Percentiles rank a stretch among this genome's conserved stretches.
Conservation (phyloP, 1,284 basidiomycete species). For the Trichosporon sp. region DNA sequence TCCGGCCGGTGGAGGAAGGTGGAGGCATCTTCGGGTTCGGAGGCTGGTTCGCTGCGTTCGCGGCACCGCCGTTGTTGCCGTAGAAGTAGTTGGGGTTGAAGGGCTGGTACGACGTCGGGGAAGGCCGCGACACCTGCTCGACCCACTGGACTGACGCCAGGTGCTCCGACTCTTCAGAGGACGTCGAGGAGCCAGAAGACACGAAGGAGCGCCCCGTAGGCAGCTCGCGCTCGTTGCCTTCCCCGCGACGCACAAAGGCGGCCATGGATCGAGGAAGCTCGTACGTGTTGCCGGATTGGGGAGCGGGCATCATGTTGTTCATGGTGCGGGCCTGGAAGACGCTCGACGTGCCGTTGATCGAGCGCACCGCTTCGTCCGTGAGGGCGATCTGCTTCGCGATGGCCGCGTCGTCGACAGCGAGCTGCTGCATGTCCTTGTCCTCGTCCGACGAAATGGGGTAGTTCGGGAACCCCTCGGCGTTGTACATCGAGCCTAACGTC, state of each 20-base stretch:
- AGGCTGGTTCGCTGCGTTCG: neutral
- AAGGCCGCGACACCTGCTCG: conserved; percentile 16
- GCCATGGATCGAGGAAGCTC: conserved; percentile 21
- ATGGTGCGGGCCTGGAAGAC: conserved; percentile 31
- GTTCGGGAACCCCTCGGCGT: conserved; percentile 41
- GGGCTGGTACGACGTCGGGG: conserved; percentile 2
- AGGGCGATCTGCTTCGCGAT: conserved; percentile 32
- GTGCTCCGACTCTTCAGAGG: conserved; percentile 44
- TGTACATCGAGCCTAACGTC: conserved; percentile 41
- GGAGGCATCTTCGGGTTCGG: conserved; percentile 31
- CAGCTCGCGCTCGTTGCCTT: conserved; percentile 22
- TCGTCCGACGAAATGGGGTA: conserved; percentile 19
- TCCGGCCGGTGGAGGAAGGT: conserved; percentile 22
- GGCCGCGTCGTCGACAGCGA: conserved; percentile 16
- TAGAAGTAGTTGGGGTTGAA: conserved; percentile 6
- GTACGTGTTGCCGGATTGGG: conserved; percentile 19
- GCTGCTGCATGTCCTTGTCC: conserved; percentile 21
- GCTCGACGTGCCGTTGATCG: conserved; percentile 40
- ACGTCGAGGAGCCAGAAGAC: conserved; percentile 30
- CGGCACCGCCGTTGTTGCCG: conserved; percentile 1
- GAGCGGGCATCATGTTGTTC: conserved; percentile 17
- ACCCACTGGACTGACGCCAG: conserved; percentile 47
- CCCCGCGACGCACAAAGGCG: conserved; percentile 22
- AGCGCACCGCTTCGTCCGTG: conserved; percentile 43
- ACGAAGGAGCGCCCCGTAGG: conserved; percentile 20